Base-by-base conservation (phyloP, 345 rosid species). In the Cochlearia excelsa region DNA sequence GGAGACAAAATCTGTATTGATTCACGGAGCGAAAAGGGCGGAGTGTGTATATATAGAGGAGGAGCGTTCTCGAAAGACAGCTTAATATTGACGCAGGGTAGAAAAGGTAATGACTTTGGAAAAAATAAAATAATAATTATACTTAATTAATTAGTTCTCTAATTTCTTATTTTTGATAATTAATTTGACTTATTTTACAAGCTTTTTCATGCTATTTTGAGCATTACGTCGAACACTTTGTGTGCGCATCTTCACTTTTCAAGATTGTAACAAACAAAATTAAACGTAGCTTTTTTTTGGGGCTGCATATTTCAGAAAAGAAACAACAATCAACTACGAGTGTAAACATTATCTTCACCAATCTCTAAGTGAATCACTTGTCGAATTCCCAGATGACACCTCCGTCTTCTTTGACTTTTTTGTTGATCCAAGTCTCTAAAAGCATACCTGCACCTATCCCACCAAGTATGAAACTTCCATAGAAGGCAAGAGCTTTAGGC, bases 401-500 rank as follows among this genome's bases (percentile, higher is more conserved):
- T 23, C 76, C 76, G 37, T 72, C 76, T 61, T 72, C 38, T 87
- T 84, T 80, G 57, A 87, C 80, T 79, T 85, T 87, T 75, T 78
- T 83, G 77, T 87, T 80, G 68, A 93, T 87, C 99, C 99, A 89
- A 48, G 74, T 57, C 78, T 93, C 95, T 30, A 89, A 6, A 61
- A 84, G 57, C 95, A 91, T 91, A 44, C 96, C 96, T 35, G 95
- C 92, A 58, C 96, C 94, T 49, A 91, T 66, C 44, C 96, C 98
- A 63, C 85, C 90, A 1, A 87, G 85, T 56, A 89, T 81, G 67
- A 83, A 89, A 1, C 94, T 80, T 37, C 99, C 95, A 41, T 75
- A 89, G 66, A 82, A 82, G 59, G 85, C 89, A 54, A 91, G 55
- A 65, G 88, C 77, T 5, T 33, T 52, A 41, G 92, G 76, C 55